A percentile compares a stretch with the other conserved stretches of the same genome.
Conservation (phyloP, 148 eudicot genomes). For the Fallopia convolvulus region DNA sequence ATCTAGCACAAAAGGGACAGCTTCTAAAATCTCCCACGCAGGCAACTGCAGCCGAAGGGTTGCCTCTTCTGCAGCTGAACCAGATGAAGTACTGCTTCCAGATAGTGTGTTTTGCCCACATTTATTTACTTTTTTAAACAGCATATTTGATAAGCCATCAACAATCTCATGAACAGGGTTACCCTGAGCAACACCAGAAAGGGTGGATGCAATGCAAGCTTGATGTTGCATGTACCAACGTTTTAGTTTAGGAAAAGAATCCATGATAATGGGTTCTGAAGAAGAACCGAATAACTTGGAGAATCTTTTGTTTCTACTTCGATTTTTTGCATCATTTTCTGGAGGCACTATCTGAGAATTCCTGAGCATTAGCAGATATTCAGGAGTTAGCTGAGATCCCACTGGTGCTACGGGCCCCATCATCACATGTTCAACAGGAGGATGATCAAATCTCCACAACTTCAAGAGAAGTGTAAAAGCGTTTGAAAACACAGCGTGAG, state of each 20-base stretch:
- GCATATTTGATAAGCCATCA: conserved; percentile 73
- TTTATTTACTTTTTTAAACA: conserved; percentile 68
- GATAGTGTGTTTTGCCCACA: conserved; percentile 52
- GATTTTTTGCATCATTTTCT: conserved; percentile 24
- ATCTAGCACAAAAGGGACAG: conserved; percentile 90
- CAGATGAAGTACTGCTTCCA: conserved; percentile 59
- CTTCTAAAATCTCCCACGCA: conserved; percentile 96
- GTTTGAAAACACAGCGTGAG: conserved; percentile 80
- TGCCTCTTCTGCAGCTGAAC: conserved; percentile 47
- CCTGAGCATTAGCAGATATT: conserved; percentile 68
- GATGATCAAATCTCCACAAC: conserved; percentile 80
- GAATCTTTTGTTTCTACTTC: conserved; percentile 46
- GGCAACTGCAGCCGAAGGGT: conserved; percentile 56
- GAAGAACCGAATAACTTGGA: conserved; percentile 31
- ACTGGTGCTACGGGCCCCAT: conserved; percentile 52
- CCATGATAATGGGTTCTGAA: conserved; percentile 41
- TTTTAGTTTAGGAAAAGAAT: conserved; percentile 85
- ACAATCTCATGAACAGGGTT: conserved; percentile 82
- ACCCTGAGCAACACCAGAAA: conserved; percentile 74
- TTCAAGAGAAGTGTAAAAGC: conserved; percentile 84
- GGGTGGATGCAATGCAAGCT: conserved; percentile 83
- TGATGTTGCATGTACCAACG: conserved; percentile 83
- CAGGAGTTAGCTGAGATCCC: conserved; percentile 77
- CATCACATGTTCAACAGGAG: conserved; percentile 66
- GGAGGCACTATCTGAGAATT: conserved; percentile 58